These are phyloP conservation scores for Alternaria sp. DNA, from an alignment of 2,329 filamentous ascomycete genomes.

Conservation along the genomic window DNA sequence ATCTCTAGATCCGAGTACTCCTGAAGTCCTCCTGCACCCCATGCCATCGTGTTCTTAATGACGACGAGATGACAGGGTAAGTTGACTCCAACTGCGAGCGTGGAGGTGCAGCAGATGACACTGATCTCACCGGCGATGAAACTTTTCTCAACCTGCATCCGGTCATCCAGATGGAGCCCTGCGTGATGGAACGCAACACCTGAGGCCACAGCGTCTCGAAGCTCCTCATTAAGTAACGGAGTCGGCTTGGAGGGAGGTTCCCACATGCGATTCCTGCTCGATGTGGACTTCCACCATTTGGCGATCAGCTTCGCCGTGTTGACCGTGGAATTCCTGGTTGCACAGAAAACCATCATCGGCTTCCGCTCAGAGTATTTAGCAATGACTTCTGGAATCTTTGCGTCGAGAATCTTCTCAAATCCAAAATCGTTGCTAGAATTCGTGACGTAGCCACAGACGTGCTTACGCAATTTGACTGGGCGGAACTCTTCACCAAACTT, in stretches of 20 bases:
- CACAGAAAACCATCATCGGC: constrained; percentile 84
- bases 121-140: constrained; percentile 76
- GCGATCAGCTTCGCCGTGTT: constrained; percentile 73
- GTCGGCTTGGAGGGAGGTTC: constrained; percentile 62
- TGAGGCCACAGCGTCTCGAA: constrained; percentile 63
- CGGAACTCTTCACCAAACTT: constrained; percentile 81
- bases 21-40: constrained; percentile 63
- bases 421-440: constrained; percentile 72
- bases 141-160: constrained; percentile 69
- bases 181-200: constrained; percentile 87
- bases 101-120: constrained; percentile 88
- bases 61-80: constrained; percentile 84
- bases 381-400: constrained; percentile 71
- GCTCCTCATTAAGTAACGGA: constrained; percentile 65
- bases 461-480: constrained; percentile 77
- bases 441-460: constrained; percentile 75
- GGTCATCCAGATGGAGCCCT: constrained; percentile 71
- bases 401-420: constrained; percentile 75
- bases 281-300: constrained; percentile 67
- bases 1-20: constrained; percentile 85
- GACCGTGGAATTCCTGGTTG: constrained; percentile 75
- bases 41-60: constrained; percentile 77
- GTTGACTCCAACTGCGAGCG: constrained; percentile 83
- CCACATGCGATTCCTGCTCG: constrained; percentile 68
- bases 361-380: constrained; percentile 72